These are phyloP conservation scores for Cercospora sesami DNA, from an alignment of 2,329 filamentous ascomycete species.

Conservation along the genomic window DNA sequence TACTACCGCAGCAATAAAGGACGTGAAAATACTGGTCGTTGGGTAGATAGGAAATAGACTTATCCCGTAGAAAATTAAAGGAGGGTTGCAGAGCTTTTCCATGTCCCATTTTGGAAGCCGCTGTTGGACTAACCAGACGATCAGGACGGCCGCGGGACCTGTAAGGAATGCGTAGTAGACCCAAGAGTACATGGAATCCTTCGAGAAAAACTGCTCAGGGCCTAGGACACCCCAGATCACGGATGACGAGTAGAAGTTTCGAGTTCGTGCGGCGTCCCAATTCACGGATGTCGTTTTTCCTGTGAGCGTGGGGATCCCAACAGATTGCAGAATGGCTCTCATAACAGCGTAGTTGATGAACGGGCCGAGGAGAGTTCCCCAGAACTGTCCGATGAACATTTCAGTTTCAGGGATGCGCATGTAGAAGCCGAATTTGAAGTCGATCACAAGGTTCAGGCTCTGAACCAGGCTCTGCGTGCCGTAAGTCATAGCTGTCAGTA, in stretches of 20 bases:
- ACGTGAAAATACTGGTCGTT: conserved; percentile 19
- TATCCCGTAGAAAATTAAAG: conserved; percentile 20
- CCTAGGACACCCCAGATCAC: conserved; percentile 43
- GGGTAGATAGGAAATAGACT: conserved; percentile 14
- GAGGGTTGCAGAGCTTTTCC: conserved; percentile 19
- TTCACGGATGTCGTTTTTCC: conserved; percentile 15
- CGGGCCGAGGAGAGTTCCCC: conserved; percentile 35
- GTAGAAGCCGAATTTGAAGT: conserved; percentile 44
- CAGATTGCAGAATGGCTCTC: conserved; percentile 40
- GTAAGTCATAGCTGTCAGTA: conserved; percentile 38
- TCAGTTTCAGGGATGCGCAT: conserved; percentile 43
- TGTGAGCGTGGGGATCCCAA: conserved; percentile 41
- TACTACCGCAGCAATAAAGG: conserved; percentile 13
- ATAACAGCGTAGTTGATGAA: conserved; percentile 36
- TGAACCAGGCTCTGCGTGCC: conserved; percentile 42
- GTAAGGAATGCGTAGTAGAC: conserved; percentile 24
- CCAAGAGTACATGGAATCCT: conserved; percentile 18
- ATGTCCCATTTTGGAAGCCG: conserved; percentile 20
- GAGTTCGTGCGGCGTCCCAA: conserved; percentile 19
- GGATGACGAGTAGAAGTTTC: conserved; percentile 27
- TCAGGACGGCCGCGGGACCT: conserved; percentile 18
- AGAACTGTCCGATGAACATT: conserved; percentile 42
- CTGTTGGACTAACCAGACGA: conserved; percentile 19
- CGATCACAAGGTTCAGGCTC: conserved; percentile 38
- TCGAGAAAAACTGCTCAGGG: conserved; percentile 29